Evolutionary conservation across 2,329 filamentous ascomycete genomes (phyloP), one percentile per base, ranked within the genome.

Genomic region (Epichloe festucae): DNA sequence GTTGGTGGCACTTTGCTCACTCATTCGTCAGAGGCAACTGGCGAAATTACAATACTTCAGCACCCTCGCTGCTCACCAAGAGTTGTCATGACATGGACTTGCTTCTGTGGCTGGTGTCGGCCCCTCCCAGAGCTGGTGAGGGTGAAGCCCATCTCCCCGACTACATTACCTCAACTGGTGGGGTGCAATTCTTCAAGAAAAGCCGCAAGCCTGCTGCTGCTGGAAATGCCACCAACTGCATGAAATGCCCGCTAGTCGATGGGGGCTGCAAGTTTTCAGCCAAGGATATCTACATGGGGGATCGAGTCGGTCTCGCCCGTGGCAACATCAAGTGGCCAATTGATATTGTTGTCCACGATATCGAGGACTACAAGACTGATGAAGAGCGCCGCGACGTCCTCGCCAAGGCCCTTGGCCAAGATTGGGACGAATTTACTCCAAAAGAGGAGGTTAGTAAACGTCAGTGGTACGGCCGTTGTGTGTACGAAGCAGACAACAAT

Each of bases 71-170:
- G 2, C 75, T 98, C 34, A 95, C 91, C 3, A 98, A 97, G 69
- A 94, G 88, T 53, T 97, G 93, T 59, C 93, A 98, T 62, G 93
- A 98, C 60, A 87, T 98, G 48, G 93, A 98, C 63, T 81, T 97
- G 52, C 70, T 97, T 4, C 73, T 97, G 15, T 98, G 93, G 93
- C 71, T 97, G 46, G 76, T 97, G 11, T 91, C 84, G 62, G 88
- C 87, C 1, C 87, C 88, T 0, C 63, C 64, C 14, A 69, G 67
- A 50, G 65, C 71, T 0, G 69, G 72, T 12, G 60, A 67, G 1
- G 66, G 67, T 7, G 65, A 67, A 14, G 77, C 85, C 0, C 90
- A 96, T 65, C 73, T 91, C 0, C 91, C 91, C 0, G 75, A 79
- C 5, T 79, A 76, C 1, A 76, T 97, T n/a, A 78, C 81, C 1